Conservation (phyloP, 768 basidiomycete genomes). For the Xerocomellus intermedius region DNA sequence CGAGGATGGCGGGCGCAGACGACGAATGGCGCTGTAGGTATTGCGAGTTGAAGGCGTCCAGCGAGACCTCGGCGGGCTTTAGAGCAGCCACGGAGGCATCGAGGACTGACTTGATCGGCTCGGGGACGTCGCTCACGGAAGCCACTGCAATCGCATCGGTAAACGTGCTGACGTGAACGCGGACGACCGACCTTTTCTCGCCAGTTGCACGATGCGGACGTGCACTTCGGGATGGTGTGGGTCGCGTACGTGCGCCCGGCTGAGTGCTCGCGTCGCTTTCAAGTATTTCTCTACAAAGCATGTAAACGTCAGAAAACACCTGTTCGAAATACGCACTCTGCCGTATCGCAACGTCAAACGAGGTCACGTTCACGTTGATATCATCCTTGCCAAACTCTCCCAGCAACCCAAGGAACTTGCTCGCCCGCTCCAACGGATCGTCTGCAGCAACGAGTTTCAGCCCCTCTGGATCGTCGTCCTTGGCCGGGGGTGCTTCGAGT, state of each 20-base stretch:
- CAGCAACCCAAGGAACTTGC: slow-evolving; percentile 67
- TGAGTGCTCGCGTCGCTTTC: slow-evolving; percentile 72
- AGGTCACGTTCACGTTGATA: slow-evolving; percentile 69
- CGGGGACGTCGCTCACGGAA: slow-evolving; percentile 42
- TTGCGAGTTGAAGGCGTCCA: slow-evolving; percentile 71
- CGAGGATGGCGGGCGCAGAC: slow-evolving; percentile 55
- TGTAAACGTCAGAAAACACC: not conserved
- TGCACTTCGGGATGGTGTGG: slow-evolving; percentile 67
- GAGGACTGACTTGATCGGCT: slow-evolving; percentile 50
- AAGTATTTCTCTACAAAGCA: slow-evolving; percentile 67
- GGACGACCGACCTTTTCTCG: slow-evolving; percentile 44
- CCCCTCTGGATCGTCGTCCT: slow-evolving; percentile 87
- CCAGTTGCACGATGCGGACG: slow-evolving; percentile 64
- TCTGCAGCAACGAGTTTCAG: slow-evolving; percentile 58
- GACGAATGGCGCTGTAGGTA: slow-evolving; percentile 65
- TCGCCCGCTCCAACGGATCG: slow-evolving; percentile 73
- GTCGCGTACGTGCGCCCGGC: slow-evolving; percentile 51
- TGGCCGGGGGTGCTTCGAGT: slow-evolving; percentile 50
- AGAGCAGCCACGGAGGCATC: slow-evolving; percentile 46
- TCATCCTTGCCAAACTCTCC: slow-evolving; percentile 48
- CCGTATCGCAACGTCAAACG: slow-evolving; percentile 81
- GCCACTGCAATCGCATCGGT: slow-evolving; percentile 38
- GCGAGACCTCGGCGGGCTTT: slow-evolving; percentile 53
- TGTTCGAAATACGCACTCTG: slow-evolving; percentile 54
- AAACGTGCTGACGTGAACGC: not conserved